These are phyloP conservation scores for Boletales sp. DNA, from an alignment of 768 basidiomycete genomes.

Conservation along the genomic window DNA sequence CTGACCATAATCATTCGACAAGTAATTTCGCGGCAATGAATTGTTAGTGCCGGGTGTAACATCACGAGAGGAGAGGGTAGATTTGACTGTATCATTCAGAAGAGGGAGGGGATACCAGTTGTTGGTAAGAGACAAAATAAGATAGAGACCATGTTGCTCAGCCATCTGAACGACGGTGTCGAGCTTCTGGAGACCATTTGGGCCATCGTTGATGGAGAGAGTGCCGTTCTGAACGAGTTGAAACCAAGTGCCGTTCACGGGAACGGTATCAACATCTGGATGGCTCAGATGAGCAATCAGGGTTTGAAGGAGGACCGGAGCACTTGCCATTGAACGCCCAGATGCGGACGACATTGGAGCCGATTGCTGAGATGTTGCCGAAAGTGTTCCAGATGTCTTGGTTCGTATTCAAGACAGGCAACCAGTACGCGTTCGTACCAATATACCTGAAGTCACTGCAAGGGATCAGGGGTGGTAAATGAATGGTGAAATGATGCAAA, in stretches of 20 bases:
- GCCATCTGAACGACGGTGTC: slow-evolving; percentile 57
- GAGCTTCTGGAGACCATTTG: slow-evolving; percentile 60
- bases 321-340: slow-evolving; percentile 69
- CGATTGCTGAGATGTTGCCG: slow-evolving; percentile 51
- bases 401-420: slow-evolving; percentile 49
- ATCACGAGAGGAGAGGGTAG: slow-evolving; percentile 21
- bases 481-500: background rate
- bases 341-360: slow-evolving; percentile 56
- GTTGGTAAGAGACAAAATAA: slow-evolving; percentile 58
- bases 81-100: slow-evolving; percentile 20
- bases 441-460: slow-evolving; percentile 39
- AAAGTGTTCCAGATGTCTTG: slow-evolving; percentile 58
- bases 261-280: slow-evolving; percentile 50
- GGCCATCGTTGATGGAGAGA: slow-evolving; percentile 50
- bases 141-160: slow-evolving; percentile 48
- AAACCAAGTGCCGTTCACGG: slow-evolving; percentile 60
- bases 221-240: slow-evolving; percentile 57
- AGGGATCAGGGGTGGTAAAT: slow-evolving; percentile 23
- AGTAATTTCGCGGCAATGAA: slow-evolving; percentile 44
- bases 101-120: slow-evolving; percentile 50
- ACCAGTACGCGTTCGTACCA: slow-evolving; percentile 69
- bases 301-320: background rate
- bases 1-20: slow-evolving; percentile 63
- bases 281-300: slow-evolving; percentile 6
- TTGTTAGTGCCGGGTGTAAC: slow-evolving; percentile 34